Conservation (phyloP, 129 eudicot species). For the Artemisia argyi region DNA sequence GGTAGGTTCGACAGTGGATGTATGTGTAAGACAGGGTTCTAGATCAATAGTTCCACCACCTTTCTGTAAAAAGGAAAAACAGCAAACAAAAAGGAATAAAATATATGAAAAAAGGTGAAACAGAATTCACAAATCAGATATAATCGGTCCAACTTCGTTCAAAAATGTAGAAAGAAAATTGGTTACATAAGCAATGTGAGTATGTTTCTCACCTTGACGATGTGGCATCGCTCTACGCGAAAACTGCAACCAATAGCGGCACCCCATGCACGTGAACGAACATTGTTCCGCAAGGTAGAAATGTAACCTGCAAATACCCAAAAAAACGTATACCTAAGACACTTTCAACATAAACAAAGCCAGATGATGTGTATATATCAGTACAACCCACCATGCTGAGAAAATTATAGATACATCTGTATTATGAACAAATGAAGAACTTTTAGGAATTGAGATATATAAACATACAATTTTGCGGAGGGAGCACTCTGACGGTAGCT, state of each 20-base stretch:
- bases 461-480: conserved; percentile 90
- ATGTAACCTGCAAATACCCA: conserved; percentile 57
- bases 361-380: neutral
- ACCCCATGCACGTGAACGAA: conserved; percentile 99
- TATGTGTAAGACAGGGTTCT: conserved; percentile 86
- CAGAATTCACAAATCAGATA: neutral
- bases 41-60: conserved; percentile 92
- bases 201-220: conserved; percentile 61
- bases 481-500: conserved; percentile 79
- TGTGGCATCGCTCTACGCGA: conserved; percentile 82
- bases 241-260: conserved; percentile 97
- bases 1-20: conserved; percentile 98
- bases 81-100: neutral
- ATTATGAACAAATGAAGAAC: neutral
- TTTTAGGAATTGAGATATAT: neutral
- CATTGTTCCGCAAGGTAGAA: conserved; percentile 90
- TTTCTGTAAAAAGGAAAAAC: conserved; percentile 51
- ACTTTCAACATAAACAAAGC: neutral
- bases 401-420: neutral
- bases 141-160: too few relatives aligned
- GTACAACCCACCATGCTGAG: too few relatives aligned
- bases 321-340: neutral
- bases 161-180: too few relatives aligned
- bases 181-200: too few relatives aligned
- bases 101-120: neutral